Conservation (phyloP, 2,329 filamentous ascomycete species). For the Pleomassaria siparia region DNA sequence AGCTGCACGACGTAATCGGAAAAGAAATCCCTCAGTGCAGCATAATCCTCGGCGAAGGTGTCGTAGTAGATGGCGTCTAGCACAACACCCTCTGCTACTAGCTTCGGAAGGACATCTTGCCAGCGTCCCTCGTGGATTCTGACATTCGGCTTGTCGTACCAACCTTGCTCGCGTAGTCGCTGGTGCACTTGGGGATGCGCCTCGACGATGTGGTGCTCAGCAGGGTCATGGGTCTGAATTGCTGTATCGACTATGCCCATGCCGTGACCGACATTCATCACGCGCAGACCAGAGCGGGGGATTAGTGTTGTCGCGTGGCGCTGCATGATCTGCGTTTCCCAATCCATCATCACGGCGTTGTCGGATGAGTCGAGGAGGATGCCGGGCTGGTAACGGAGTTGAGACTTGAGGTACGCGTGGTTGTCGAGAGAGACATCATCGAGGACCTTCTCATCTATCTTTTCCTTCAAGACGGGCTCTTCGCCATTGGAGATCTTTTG, state of each 20-base stretch:
- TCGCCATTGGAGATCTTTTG: constrained; percentile 34
- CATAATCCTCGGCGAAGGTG: constrained; percentile 43
- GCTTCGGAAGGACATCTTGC: constrained; percentile 74
- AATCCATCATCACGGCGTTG: constrained; percentile 93
- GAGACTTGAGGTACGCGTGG: constrained; percentile 40
- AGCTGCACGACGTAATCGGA: constrained; percentile 40
- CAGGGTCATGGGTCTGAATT: constrained; percentile 68
- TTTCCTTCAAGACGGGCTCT: constrained; percentile 26
- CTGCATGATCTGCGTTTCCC: constrained; percentile 86
- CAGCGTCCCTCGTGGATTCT: constrained; percentile 71
- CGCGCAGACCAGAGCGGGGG: constrained; percentile 61
- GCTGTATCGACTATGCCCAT: constrained; percentile 86
- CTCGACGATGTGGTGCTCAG: constrained; percentile 80
- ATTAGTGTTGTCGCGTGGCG: constrained; percentile 70
- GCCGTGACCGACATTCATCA: constrained; percentile 86
- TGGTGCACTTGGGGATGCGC: constrained; percentile 77
- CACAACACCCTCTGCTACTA: constrained; percentile 67
- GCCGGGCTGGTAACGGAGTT: constrained; percentile 35
- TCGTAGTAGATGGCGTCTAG: constrained; percentile 68
- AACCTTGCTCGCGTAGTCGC: constrained; percentile 67
- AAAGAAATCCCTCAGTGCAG: constrained; percentile 41
- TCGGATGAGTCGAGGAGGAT: constrained; percentile 69
- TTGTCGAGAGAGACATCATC: constrained; percentile 43
- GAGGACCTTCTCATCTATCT: constrained; percentile 25
- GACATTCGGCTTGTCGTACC: constrained; percentile 63